Evolutionary conservation across 805 yeast genomes (phyloP), one percentile per base, ranked within the genome.

Genomic region (Metschnikowia aberdeeniae): DNA sequence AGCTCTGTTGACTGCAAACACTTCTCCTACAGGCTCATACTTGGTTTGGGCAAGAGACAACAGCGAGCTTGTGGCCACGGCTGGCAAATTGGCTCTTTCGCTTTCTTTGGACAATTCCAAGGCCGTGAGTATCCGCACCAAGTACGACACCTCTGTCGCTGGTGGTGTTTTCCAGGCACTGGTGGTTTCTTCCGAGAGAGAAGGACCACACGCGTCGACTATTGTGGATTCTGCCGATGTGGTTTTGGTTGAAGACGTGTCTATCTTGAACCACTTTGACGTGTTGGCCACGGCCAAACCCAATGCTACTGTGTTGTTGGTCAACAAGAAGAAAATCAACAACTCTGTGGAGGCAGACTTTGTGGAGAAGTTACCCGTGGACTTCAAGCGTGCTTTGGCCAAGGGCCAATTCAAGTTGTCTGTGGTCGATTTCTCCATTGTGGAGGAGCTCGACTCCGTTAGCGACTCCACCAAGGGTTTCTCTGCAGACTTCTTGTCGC

Each of bases 111-210:
- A 79, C 54, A 77, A 77, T 47, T 60, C 73, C 42, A 70, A 78
- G 46, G 58, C 65, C 34, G 75, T 84, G 45, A 66, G 75, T 43
- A 76, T 78, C 62, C 75, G 85, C 62, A 76, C 85, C 42, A 78
- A 78, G 58, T 88, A 72, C 57, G 96, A 92, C 63, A 89, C 87
- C 62, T 61, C 73, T 31, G 69, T 80, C 12, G 78, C 77, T 42
- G 92, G 90, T 30, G 97, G 97, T 50, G 60, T 79, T 7, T 81
- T 82, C 61, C 87, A 84, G 63, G 76, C 89, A 32, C 86, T 84
- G 58, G 68, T 85, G 41, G 64, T 71, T 24, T 67, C 76, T 6
- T 49, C 61, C 6, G 28, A 47, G 17, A 38, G 36, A 7, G 24
- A 31, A n/a, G 28, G 36, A 10, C 34, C 33, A 7, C 34, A 49